These are phyloP conservation scores for Gorgonomyces haynaldii DNA, from an alignment of 192 early-diverging fungal genomes.

Conservation along the genomic window DNA sequence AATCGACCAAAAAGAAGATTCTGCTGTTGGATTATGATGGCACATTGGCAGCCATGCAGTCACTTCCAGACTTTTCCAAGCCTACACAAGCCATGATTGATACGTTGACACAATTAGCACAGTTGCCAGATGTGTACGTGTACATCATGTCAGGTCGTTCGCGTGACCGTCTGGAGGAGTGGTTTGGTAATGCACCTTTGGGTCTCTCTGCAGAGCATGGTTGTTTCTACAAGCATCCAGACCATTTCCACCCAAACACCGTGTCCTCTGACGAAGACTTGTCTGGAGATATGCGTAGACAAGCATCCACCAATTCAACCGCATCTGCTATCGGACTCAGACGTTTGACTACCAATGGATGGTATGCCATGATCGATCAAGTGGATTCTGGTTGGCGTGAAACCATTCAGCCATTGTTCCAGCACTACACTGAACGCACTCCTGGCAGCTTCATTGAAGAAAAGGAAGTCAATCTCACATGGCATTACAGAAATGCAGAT, in stretches of 20 bases:
- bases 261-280: neutral
- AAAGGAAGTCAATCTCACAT: constrained; percentile 97
- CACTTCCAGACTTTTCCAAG: constrained; percentile 85
- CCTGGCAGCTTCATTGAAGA: constrained; percentile 97
- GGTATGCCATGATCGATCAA: constrained; percentile 82
- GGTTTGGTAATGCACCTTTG: constrained; percentile 79
- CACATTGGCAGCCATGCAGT: constrained; percentile 75
- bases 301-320: constrained; percentile 6
- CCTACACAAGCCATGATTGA: constrained; percentile 65
- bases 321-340: constrained; percentile 8
- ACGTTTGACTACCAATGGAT: constrained; percentile 49
- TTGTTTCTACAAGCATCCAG: constrained; percentile 93
- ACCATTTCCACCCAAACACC: constrained; percentile 5
- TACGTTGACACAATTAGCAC: constrained; percentile 55
- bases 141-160: constrained; percentile 94
- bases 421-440: constrained; percentile 95
- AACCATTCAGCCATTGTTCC: constrained; percentile 85
- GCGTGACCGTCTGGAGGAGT: constrained; percentile 74
- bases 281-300: neutral
- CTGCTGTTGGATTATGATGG: constrained; percentile 96
- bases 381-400: constrained; percentile 85
- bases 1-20: constrained; percentile 56
- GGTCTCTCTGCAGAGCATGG: constrained; percentile 97
- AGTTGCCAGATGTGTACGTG: constrained; percentile 76
- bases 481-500: constrained; percentile 95